phyloP scores from a whole-genome alignment of 2,329 filamentous ascomycete species.

The Alternaria ventricosa region DNA sequence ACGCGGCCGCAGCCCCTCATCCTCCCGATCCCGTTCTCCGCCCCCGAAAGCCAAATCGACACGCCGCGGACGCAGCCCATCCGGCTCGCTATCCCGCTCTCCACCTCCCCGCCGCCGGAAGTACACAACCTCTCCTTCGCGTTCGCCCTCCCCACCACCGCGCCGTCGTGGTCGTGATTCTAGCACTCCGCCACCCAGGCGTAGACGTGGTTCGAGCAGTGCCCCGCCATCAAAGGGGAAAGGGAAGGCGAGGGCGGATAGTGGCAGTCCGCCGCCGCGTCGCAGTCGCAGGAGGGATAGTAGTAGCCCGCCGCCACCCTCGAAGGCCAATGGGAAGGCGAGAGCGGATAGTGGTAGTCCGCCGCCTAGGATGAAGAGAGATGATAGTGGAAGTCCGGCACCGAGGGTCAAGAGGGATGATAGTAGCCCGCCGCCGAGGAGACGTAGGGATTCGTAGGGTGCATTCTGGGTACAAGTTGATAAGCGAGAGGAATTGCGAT shows the following conservation, averaged over 20 bases:
- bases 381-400: conserved; percentile 1
- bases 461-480: background rate
- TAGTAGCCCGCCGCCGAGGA: conserved; percentile 6
- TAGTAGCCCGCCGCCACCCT: background rate
- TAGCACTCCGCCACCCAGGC: conserved; percentile 2
- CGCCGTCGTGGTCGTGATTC: background rate
- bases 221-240: background rate
- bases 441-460: background rate
- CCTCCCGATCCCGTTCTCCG: conserved; percentile 26
- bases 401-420: conserved; percentile 4
- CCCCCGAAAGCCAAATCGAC: conserved; percentile 18
- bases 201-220: conserved; percentile 8
- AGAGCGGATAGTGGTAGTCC: background rate
- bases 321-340: background rate
- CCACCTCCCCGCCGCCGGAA: conserved; percentile 8
- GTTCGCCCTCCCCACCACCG: background rate
- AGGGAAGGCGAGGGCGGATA: background rate
- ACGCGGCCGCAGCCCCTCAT: conserved; percentile 30
- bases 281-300: background rate
- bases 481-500: background rate
- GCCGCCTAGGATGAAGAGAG: conserved; percentile 2
- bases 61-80: conserved; percentile 22
- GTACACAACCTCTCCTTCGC: conserved; percentile 1
- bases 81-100: conserved; percentile 15
- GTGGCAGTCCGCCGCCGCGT: background rate